Base-by-base conservation (phyloP, 495 filamentous ascomycete species). In the Aspergillus ellipticus region DNA sequence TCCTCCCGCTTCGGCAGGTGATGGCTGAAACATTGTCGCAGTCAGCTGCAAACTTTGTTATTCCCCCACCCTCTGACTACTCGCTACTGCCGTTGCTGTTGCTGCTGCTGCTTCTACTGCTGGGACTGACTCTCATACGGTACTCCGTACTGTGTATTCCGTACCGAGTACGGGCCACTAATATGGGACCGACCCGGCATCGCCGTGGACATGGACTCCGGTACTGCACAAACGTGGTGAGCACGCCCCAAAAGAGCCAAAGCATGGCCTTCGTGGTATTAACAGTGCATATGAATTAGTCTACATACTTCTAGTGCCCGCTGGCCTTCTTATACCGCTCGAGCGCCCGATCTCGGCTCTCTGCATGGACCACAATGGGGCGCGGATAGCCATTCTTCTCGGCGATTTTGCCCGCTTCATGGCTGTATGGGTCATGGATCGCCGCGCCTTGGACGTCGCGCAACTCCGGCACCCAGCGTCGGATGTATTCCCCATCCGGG, bases 381-480 rank as follows among this genome's bases (percentile, higher is more conserved):
- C 72, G 73, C 10, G 92, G 90, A 74, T 97, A 96, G 9, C 85
- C 87, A 37, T 75, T 74, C 73, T 80, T 85, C 70, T 76, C 74
- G 22, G 85, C 88, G 42, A 76, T 63, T 0, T 70, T 64, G 24
- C 70, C 84, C 1, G 78, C 83, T 1, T 88, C 84, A 48, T 88
- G 79, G 7, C 73, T 79, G 70, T 89, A 91, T 7, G 92, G 92
- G 50, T 89, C 87, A 72, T 96, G 92, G 22, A 96, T 79, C 15
- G 84, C 86, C 0, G 76, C 79, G 1, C 79, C 83, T 54, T 75
- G 43, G 4, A 96, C 68, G 0, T 71, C 82, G 26, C 66, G 73
- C 55, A 97, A 58, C 60, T 85, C 82, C 1, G 81, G 82, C 9
- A 85, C 77, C 81, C 82, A 85, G n/a, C 70, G 71, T 6, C 81